Evolutionary conservation across 441 rosid species (phyloP).

Genomic region (Pelargonium cotyledonis): DNA sequence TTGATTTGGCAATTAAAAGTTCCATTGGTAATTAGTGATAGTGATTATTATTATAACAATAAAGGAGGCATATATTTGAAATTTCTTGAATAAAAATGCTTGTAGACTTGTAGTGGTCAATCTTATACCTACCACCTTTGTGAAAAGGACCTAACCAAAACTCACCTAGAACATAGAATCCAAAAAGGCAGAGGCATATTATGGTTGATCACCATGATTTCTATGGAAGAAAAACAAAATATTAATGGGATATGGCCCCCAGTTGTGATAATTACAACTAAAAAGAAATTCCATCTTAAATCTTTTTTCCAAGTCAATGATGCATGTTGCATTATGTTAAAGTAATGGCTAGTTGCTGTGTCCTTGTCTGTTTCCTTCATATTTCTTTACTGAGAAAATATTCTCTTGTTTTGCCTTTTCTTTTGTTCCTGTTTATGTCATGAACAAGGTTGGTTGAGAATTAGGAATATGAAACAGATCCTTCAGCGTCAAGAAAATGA

Average conservation of each 20-base stretch:
- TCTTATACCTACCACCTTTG: background rate
- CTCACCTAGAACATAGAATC: background rate
- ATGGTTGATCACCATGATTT: background rate
- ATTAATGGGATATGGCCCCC: slow-evolving; percentile 1
- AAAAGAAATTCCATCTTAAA: background rate
- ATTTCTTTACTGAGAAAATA: background rate
- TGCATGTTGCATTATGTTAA: background rate
- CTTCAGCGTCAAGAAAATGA: background rate
- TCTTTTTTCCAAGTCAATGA: background rate
- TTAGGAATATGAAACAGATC: background rate
- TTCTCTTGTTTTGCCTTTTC: too few relatives aligned
- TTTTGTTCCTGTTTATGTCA: background rate
- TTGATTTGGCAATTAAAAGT: too few relatives aligned
- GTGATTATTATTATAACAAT: too few relatives aligned
- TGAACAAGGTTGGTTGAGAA: background rate
- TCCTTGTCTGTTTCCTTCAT: background rate
- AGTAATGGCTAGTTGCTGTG: background rate
- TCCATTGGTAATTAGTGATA: too few relatives aligned
- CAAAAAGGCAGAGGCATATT: too few relatives aligned
- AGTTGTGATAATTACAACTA: background rate
- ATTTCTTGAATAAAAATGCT: too few relatives aligned
- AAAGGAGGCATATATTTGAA: too few relatives aligned
- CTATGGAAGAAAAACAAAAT: background rate
- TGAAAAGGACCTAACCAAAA: slow-evolving; percentile 8
- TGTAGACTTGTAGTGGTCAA: background rate